Percentiles rank a stretch among this genome's conserved stretches.
phyloP scores from a whole-genome alignment of 169 alveolate species.

The Plasmodium inui region DNA sequence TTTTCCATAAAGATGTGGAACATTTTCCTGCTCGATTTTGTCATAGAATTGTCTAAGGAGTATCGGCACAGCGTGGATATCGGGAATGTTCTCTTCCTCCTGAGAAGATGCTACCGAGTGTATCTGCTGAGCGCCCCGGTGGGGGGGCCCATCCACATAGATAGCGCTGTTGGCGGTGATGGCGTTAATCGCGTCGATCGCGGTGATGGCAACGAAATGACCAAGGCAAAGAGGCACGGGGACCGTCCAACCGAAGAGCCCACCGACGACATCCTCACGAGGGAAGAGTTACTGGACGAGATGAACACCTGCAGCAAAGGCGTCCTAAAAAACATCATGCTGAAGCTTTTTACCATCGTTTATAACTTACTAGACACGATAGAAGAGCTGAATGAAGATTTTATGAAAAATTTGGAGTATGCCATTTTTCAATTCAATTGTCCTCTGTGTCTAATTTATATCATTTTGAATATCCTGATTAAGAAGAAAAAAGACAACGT shows the following conservation, averaged over 20 bases:
- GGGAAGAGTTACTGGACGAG: slow-evolving; percentile 22
- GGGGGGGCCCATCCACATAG: neutral
- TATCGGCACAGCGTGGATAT: slow-evolving; percentile 16
- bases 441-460: slow-evolving; percentile 52
- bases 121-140: slow-evolving; percentile 3
- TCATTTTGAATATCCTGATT: slow-evolving; percentile 40
- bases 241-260: neutral
- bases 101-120: slow-evolving; percentile 47
- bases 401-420: slow-evolving; percentile 28
- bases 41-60: slow-evolving; percentile 34
- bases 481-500: slow-evolving; percentile 40
- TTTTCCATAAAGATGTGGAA: slow-evolving; percentile 49
- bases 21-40: slow-evolving; percentile 48
- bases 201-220: no score
- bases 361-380: slow-evolving; percentile 37
- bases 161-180: neutral
- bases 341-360: slow-evolving; percentile 50
- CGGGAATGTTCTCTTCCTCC: slow-evolving; percentile 30
- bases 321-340: slow-evolving; percentile 45
- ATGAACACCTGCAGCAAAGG: slow-evolving; percentile 13
- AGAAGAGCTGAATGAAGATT: slow-evolving; percentile 25
- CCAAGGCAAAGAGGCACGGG: neutral
- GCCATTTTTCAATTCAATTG: slow-evolving; percentile 47
- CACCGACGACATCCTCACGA: slow-evolving; percentile 14
- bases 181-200: neutral